Evolutionary conservation across 169 alveolate genomes (phyloP).

Genomic region (Cyclospora cayetanensis): DNA sequence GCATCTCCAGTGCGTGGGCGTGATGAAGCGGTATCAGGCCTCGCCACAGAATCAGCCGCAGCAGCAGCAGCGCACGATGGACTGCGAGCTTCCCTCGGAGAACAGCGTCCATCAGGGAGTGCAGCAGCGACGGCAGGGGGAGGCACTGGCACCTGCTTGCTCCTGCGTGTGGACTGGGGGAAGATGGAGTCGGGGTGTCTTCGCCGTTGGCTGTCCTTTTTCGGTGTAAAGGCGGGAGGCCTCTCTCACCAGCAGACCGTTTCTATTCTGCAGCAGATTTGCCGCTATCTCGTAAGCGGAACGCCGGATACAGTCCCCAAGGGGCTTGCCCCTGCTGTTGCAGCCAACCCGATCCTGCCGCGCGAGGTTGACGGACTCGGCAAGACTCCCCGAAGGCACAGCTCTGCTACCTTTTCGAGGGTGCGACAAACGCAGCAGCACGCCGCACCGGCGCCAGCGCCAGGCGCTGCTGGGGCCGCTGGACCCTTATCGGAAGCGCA

Average conservation of each 20-base stretch:
- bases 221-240: slow-evolving; percentile 14
- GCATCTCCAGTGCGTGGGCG: not conserved
- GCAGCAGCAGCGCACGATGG: not conserved
- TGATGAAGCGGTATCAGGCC: not conserved
- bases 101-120: not conserved
- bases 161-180: slow-evolving; percentile 12
- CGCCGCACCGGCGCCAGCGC: not conserved
- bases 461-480: not conserved
- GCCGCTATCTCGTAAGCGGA: slow-evolving; percentile 31
- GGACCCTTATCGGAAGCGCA: not conserved
- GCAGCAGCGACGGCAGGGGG: not conserved
- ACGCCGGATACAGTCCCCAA: not conserved
- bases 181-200: slow-evolving; percentile 27
- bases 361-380: no score
- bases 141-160: not conserved
- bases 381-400: no score
- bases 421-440: not conserved
- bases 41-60: not conserved
- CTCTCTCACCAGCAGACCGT: slow-evolving; percentile 29
- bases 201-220: slow-evolving; percentile 22
- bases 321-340: not conserved
- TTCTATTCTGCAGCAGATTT: slow-evolving; percentile 16
- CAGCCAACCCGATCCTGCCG: not conserved
- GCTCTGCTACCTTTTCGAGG: not conserved
- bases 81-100: no score